These are phyloP conservation scores for Lentinula lateritia DNA, from an alignment of 768 basidiomycete genomes.

Conservation along the genomic window DNA sequence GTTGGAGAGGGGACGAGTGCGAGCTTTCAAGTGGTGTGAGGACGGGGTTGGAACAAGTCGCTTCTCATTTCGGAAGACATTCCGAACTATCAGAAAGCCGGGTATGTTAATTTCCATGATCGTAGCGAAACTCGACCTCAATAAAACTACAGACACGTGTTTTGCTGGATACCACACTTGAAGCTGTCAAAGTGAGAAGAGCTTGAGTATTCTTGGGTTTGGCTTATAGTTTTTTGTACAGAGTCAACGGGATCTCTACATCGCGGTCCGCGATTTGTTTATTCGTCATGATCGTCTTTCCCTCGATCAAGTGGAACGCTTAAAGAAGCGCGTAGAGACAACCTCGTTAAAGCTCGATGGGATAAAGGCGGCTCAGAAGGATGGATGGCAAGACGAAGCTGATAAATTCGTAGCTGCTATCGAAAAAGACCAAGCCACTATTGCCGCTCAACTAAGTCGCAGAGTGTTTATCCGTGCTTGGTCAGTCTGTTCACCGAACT, in stretches of 20 bases:
- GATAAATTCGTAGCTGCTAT: conserved; percentile 68
- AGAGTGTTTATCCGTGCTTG: conserved; percentile 85
- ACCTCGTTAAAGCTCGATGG: conserved; percentile 74
- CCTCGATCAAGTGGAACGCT: conserved; percentile 79
- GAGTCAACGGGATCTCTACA: conserved; percentile 79
- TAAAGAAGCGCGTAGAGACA: conserved; percentile 81
- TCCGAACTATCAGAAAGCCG: conserved; percentile 72
- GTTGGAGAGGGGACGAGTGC: conserved; percentile 83
- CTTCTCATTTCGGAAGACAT: conserved; percentile 61
- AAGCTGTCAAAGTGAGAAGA: conserved; percentile 64
- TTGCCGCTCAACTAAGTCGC: conserved; percentile 67
- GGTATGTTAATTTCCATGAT: conserved; percentile 33
- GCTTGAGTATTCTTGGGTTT: conserved; percentile 8
- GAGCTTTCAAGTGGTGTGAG: conserved; percentile 76
- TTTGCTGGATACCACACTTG: conserved; percentile 64
- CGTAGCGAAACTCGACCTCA: conserved; percentile 3
- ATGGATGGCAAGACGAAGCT: conserved; percentile 82
- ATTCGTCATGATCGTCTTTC: conserved; percentile 85
- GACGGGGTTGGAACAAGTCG: conserved; percentile 61
- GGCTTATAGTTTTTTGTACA: conserved; percentile 23
- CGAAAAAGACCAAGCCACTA: conserved; percentile 82
- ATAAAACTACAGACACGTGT: conserved; percentile 45
- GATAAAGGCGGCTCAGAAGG: conserved; percentile 63
- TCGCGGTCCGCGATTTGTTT: conserved; percentile 83
- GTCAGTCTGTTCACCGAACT: conserved; percentile 33